Percentiles rank a stretch among this genome's conserved stretches.
These are phyloP conservation scores for Babesia sp. DNA, from an alignment of 169 alveolate genomes.

Conservation along the genomic window DNA sequence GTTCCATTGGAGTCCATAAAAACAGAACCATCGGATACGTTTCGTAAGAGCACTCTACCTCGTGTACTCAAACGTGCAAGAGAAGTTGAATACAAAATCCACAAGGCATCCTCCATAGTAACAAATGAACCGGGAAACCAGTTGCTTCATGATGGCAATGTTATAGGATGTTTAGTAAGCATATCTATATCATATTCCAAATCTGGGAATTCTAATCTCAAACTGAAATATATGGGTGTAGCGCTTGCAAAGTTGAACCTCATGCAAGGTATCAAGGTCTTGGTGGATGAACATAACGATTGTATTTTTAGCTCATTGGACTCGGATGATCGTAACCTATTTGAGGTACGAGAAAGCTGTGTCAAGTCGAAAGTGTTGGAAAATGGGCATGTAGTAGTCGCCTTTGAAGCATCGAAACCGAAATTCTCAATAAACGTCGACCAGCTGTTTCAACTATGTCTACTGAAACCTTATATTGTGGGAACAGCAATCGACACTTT, in stretches of 20 bases:
- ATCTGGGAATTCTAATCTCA: neutral
- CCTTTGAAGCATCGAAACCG: conserved; percentile 18
- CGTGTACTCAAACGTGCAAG: neutral
- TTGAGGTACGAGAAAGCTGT: conserved; percentile 19
- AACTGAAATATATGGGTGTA: conserved; percentile 32
- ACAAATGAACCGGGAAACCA: neutral
- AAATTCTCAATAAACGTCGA: conserved; percentile 26
- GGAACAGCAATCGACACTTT: neutral
- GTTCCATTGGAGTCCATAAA: neutral
- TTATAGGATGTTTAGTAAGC: conserved; percentile 30
- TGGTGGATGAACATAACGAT: conserved; percentile 29
- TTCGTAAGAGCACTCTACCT: neutral
- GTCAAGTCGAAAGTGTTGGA: conserved; percentile 6
- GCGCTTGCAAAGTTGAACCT: conserved; percentile 6
- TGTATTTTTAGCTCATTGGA: neutral
- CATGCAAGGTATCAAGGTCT: neutral
- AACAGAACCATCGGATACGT: neutral
- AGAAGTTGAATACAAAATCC: conserved; percentile 1
- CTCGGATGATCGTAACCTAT: conserved; percentile 6
- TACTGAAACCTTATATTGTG: neutral
- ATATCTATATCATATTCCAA: conserved; percentile 4
- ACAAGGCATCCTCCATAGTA: neutral
- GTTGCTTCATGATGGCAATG: neutral
- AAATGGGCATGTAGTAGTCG: conserved; percentile 21
- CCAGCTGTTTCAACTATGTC: conserved; percentile 23